phyloP scores from a whole-genome alignment of 2,329 filamentous ascomycete genomes.

The Xylaria sp. region DNA sequence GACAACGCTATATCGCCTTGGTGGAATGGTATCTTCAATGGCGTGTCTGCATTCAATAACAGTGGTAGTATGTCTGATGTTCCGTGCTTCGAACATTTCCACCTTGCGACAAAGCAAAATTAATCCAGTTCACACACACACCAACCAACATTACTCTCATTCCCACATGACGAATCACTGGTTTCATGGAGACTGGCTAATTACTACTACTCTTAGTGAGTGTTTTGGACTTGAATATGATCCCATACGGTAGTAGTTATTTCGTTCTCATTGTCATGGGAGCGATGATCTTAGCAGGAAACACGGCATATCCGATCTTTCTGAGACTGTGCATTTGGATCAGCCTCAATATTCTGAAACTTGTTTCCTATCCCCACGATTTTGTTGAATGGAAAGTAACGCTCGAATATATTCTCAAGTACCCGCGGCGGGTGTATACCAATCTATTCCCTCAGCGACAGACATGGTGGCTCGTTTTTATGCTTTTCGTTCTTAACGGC shows the following conservation, averaged over 20 bases:
- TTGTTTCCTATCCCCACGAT: constrained; percentile 52
- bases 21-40: constrained; percentile 76
- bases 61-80: constrained; percentile 59
- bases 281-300: constrained; percentile 70
- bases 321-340: constrained; percentile 69
- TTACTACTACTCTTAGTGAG: constrained; percentile 56
- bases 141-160: not conserved
- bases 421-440: constrained; percentile 69
- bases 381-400: constrained; percentile 60
- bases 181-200: constrained; percentile 10
- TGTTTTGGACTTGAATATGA: constrained; percentile 73
- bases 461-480: constrained; percentile 74
- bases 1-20: constrained; percentile 71
- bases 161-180: not conserved
- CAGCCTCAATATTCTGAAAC: constrained; percentile 56
- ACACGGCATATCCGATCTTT: constrained; percentile 73
- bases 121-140: not conserved
- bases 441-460: constrained; percentile 71
- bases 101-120: not conserved
- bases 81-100: not conserved
- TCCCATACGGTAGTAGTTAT: constrained; percentile 65
- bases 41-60: constrained; percentile 76
- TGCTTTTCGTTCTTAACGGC: constrained; percentile 69
- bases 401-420: constrained; percentile 64
- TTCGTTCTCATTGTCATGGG: constrained; percentile 66